Evolutionary conservation across 2,329 filamentous ascomycete genomes (phyloP), one percentile per base, ranked within the genome.

Genomic region (Exophiala lecanii-corni): DNA sequence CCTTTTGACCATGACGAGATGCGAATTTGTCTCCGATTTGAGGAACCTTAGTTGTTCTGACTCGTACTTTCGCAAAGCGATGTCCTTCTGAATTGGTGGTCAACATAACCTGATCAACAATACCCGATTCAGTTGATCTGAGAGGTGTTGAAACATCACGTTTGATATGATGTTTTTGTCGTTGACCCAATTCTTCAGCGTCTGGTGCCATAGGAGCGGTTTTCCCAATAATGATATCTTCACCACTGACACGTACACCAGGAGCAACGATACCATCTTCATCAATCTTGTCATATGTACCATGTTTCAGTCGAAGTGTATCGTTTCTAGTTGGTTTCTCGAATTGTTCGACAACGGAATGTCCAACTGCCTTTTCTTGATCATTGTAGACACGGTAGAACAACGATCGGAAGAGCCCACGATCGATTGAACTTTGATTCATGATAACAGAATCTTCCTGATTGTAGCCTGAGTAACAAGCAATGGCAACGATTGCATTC

Each of bases 361-460:
- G 85, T 51, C 92, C 92, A 20, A 98, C 84, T 54, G 88, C 84
- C 75, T 97, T 97, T 70, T 98, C 92, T 54, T 89, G 88, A 61
- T 98, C 92, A 21, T 89, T 94, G 68, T 98, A 98, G 9, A 91
- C 89, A 56, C 94, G 83, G 78, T 95, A 98, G 74, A 97, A 98
- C 41, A 98, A 70, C 77, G 89, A 96, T 60, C 94, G 81, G 82
- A 98, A 98, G 3, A 98, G 75, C 51, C 92, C 92, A 60, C 92
- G 86, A 66, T 98, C 92, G 59, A 98, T 97, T 67, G 89, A 95
- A 70, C 89, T 96, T 71, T 98, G 92, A 67, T 98, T 98, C 92
- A 98, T 97, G 59, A 98, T 95, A 55, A 98, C 91, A 55, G 92
- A 98, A 81, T 98, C 92, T 88, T 98, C 92, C 65, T 98, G 94